A percentile compares a stretch with the other conserved stretches of the same genome.
These are phyloP conservation scores for Pseudopithomyces chartarum DNA, from an alignment of 2,329 filamentous ascomycete genomes.

Conservation along the genomic window DNA sequence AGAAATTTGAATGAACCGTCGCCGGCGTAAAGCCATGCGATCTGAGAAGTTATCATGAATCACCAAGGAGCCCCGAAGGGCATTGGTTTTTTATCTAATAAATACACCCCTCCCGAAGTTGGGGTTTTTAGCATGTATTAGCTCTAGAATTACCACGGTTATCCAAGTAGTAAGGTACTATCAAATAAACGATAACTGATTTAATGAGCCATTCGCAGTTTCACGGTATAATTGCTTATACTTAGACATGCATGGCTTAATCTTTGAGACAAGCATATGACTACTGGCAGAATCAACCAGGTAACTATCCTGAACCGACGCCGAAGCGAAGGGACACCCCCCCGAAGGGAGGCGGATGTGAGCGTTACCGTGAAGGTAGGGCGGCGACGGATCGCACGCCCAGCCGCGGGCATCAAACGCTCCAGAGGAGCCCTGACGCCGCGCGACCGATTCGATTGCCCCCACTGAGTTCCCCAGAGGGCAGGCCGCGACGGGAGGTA, in stretches of 20 bases:
- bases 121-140: constrained; percentile 48
- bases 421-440: neutral
- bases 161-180: constrained; percentile 53
- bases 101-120: constrained; percentile 50
- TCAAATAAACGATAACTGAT: constrained; percentile 54
- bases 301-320: constrained; percentile 31
- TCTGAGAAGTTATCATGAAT: constrained; percentile 34
- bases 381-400: neutral
- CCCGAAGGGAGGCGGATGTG: neutral
- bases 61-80: constrained; percentile 37
- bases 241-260: constrained; percentile 54
- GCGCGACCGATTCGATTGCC: neutral
- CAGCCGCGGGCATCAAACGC: neutral
- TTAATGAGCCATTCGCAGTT: constrained; percentile 56
- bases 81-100: constrained; percentile 55
- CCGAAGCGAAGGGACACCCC: neutral
- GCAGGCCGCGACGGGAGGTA: constrained; percentile 6
- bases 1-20: constrained; percentile 37
- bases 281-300: constrained; percentile 51
- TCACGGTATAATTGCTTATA: constrained; percentile 50
- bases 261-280: constrained; percentile 54
- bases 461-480: constrained; percentile 15
- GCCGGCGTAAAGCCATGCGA: constrained; percentile 22
- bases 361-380: constrained; percentile 4
- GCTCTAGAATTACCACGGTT: constrained; percentile 54